Evolutionary conservation across 2,329 filamentous ascomycete species (phyloP), one percentile per base, ranked within the genome.

Genomic region (Colletotrichum echinochloae): DNA sequence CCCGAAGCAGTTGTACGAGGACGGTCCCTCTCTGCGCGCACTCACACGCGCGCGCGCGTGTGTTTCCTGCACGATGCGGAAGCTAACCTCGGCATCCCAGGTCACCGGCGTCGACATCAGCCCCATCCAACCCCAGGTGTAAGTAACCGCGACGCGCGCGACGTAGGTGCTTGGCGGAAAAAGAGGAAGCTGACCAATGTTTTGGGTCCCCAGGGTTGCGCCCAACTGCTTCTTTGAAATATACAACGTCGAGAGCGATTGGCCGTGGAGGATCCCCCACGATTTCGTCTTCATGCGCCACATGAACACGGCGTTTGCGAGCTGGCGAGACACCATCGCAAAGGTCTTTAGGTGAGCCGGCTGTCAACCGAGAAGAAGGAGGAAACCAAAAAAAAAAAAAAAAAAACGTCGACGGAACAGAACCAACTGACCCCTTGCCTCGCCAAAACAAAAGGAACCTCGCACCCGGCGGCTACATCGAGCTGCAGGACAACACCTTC

Each of bases 141-240:
- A 60, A 55, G 72, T 56, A 2, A n/a, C 74, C 72, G 74, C 52
- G 77, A 77, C 49, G 71, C 74, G 7, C 59, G 72, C 33, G 16
- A 5, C 18, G n/a, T n/a, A n/a, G 20, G 18, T 12, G 44, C 77
- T 76, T 44, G 66, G 75, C 48, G 72, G 77, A 14, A n/a, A n/a
- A n/a, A n/a, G 74, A 78, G 49, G 76, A 77, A 60, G 66, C 73
- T 55, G 74, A 79, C 67, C 67, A 69, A 72, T 11, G 57, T 49
- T 1, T 71, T 64, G 48, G n/a, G n/a, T n/a, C n/a, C 48, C 11
- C 28, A 76, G 74, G 60, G 81, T 83, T 4, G 83, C 84, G 0
- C 80, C 82, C 0, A 87, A 87, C 66, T 78, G 83, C 55, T 75
- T 74, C 16, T 86, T 86, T 72, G 79, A 82, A 54, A 75, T 82